Evolutionary conservation across 805 yeast species (phyloP).

Genomic region (Lachancea fermentati): DNA sequence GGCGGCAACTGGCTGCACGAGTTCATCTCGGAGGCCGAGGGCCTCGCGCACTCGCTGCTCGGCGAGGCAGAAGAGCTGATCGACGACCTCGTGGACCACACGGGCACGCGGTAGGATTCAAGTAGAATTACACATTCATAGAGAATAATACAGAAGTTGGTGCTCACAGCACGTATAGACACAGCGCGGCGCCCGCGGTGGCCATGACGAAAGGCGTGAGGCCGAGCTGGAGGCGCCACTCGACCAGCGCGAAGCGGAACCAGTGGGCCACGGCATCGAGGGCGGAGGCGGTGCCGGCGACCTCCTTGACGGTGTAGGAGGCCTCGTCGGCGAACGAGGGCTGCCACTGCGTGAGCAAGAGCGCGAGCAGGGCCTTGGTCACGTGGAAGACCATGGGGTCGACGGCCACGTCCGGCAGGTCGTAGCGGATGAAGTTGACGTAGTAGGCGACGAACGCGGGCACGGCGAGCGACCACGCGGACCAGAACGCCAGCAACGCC

Average conservation of each 20-base stretch:
- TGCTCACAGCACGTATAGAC: conserved; percentile 23
- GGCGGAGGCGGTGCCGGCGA: conserved; percentile 5
- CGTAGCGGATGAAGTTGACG: conserved; percentile 30
- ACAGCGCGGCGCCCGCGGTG: conserved; percentile 17
- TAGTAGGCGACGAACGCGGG: conserved; percentile 26
- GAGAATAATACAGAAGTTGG: no score
- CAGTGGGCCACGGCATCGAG: conserved; percentile 8
- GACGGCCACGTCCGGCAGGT: conserved; percentile 19
- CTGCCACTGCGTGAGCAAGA: conserved; percentile 14
- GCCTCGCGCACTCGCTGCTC: conserved; percentile 11
- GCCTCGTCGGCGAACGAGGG: conserved; percentile 11
- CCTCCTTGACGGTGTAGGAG: conserved; percentile 9
- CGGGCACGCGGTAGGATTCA: no score
- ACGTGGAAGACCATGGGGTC: conserved; percentile 31
- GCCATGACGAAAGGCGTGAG: conserved; percentile 21
- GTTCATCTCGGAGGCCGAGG: conserved; percentile 5
- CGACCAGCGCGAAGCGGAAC: conserved; percentile 11
- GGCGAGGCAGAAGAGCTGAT: conserved; percentile 9
- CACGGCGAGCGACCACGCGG: conserved; percentile 10
- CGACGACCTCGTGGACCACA: conserved; percentile 8
- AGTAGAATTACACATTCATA: no score
- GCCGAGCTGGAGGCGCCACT: conserved; percentile 17
- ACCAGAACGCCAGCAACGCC: conserved; percentile 15
- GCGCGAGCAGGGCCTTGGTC: conserved; percentile 19
- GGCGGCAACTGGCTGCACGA: conserved; percentile 5